A percentile compares a stretch with the other conserved stretches of the same genome.
These are phyloP conservation scores for Auriscalpium vulgare DNA, from an alignment of 768 basidiomycete genomes.

Conservation along the genomic window DNA sequence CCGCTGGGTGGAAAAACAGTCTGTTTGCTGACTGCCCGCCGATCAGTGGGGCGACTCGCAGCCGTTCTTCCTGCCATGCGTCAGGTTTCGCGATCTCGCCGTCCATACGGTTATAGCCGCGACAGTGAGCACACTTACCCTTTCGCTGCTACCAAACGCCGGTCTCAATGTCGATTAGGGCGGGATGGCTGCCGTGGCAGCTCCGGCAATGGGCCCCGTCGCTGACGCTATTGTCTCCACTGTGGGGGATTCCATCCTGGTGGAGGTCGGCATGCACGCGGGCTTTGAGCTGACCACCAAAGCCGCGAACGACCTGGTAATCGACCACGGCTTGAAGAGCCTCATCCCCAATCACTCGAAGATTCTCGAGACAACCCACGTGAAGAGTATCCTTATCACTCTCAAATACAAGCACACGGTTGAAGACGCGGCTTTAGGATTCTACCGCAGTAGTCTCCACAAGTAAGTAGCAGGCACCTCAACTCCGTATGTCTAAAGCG, in stretches of 20 bases:
- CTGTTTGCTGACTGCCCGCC: background rate
- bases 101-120: slow-evolving; percentile 54
- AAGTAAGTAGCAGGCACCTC: slow-evolving; percentile 27
- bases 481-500: background rate
- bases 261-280: slow-evolving; percentile 46
- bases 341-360: slow-evolving; percentile 45
- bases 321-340: slow-evolving; percentile 39
- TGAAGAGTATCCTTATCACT: slow-evolving; percentile 52
- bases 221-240: slow-evolving; percentile 42
- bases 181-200: slow-evolving; percentile 35
- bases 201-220: slow-evolving; percentile 46
- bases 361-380: slow-evolving; percentile 46
- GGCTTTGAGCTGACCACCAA: slow-evolving; percentile 45
- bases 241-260: slow-evolving; percentile 50
- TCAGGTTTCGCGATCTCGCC: slow-evolving; percentile 54
- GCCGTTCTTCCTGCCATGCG: slow-evolving; percentile 53
- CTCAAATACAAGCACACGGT: slow-evolving; percentile 51
- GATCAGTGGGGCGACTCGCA: slow-evolving; percentile 57
- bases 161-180: slow-evolving; percentile 19
- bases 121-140: slow-evolving; percentile 35
- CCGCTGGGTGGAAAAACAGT: background rate
- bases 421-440: slow-evolving; percentile 52
- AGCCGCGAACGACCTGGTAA: slow-evolving; percentile 44
- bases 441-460: slow-evolving; percentile 54
- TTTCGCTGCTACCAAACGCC: background rate